Evolutionary conservation across 495 filamentous ascomycete genomes (phyloP).

Genomic region (Aspergillus asperescens): DNA sequence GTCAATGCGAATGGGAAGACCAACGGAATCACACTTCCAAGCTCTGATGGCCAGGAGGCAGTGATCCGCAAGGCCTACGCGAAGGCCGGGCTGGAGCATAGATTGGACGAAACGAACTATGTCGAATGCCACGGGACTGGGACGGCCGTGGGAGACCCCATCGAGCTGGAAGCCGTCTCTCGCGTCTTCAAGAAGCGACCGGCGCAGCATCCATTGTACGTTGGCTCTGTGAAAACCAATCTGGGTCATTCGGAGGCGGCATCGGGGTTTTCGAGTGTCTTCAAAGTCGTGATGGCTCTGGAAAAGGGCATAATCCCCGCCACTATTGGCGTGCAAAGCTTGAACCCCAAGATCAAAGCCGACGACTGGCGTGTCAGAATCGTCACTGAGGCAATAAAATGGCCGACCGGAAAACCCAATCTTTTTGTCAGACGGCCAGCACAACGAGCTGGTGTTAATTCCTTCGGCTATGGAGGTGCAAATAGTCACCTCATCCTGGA

Average conservation of each 20-base stretch:
- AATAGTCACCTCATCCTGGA: slow-evolving; percentile 16
- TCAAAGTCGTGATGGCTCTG: slow-evolving; percentile 32
- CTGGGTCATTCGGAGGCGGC: slow-evolving; percentile 38
- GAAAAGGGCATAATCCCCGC: slow-evolving; percentile 34
- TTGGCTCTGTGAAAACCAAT: slow-evolving; percentile 33
- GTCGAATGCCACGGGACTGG: slow-evolving; percentile 52
- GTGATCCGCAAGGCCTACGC: slow-evolving; percentile 23
- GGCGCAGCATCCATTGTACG: slow-evolving; percentile 43
- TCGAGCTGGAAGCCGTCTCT: slow-evolving; percentile 14
- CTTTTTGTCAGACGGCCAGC: no score
- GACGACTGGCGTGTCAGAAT: slow-evolving; percentile 7
- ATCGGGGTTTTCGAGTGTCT: slow-evolving; percentile 30
- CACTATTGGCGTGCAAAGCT: slow-evolving; percentile 26
- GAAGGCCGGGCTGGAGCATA: slow-evolving; percentile 13
- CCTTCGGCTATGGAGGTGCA: neutral
- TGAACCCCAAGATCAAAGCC: slow-evolving; percentile 29
- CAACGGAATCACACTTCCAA: neutral
- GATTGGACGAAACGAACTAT: slow-evolving; percentile 31
- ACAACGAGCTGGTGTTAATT: no score
- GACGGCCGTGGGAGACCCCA: slow-evolving; percentile 34
- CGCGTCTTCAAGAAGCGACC: slow-evolving; percentile 46
- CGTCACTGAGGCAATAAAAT: no score
- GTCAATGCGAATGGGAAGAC: neutral
- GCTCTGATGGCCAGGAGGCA: slow-evolving; percentile 14
- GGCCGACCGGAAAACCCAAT: no score